Evolutionary conservation across 305 asterid species (phyloP), one percentile per base, ranked within the genome.

Genomic region (Solanum hybrid): DNA sequence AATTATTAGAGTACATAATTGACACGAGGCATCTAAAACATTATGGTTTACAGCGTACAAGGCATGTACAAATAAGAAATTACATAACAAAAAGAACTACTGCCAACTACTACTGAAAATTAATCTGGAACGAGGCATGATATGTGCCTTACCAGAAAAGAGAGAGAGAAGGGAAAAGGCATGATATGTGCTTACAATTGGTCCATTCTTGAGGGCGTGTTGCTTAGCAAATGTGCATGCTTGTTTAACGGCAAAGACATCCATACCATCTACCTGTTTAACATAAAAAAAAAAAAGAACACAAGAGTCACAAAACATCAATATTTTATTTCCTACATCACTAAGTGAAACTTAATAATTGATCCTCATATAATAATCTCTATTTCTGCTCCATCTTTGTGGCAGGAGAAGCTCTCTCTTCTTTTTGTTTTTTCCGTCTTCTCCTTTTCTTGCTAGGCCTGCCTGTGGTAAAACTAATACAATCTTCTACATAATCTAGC

Each of bases 191-290:
- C 98, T 97, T 93, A 97, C 99, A 91, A 97, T 96, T 89, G 99
- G 99, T 92, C 99, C 99, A 92, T 96, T 96, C 95, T 96, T 95
- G 89, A 97, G 90, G 89, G 90, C 99, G 72, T 97, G 94, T 92
- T 97, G 97, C 96, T 97, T 97, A 26, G 99, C 98, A 87, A 97
- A 97, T 93, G 93, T 93, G 95, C 98, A 97, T 32, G 99, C 99
- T 91, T 95, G 98, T 94, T 97, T 97, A 84, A 97, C 99, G 79
- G 99, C 99, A 92, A 96, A 91, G 90, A 86, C 99, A 93, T 96
- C 98, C 99, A 97, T 97, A 89, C 99, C 99, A 95, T 97, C 99
- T 90, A 97, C 98, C 99, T 97, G 92, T 90, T 89, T 84, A 84
- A 84, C 29, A 51, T 51, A 20, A 20, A 57, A 17, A 37, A 37